Evolutionary conservation across 116 monocot genomes (phyloP), one percentile per base, ranked within the genome.

Genomic region (Iris pallida): DNA sequence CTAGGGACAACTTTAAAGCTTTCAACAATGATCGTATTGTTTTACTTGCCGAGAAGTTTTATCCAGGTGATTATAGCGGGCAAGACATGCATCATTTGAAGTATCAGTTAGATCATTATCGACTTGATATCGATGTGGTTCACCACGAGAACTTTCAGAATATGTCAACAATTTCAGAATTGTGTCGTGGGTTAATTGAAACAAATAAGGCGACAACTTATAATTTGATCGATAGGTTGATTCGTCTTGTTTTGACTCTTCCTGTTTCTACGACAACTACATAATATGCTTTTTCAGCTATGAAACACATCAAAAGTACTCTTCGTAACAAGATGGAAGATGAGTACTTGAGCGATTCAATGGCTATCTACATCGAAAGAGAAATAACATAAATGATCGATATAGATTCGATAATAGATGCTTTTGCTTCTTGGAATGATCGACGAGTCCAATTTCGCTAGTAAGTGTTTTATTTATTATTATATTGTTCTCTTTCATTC

Each of bases 171-270:
- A 65, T 65, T 49, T 20, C 19, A 30, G 42, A 47, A 12, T 44
- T 65, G 18, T 65, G 49, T 42, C 16, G 18, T 16, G 7, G 17
- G 8, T 47, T 65, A 9, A 5, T 47, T 6, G 8, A 65, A 49
- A 65, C 17, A 5, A 64, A 45, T 14, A 65, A 47, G 20, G 4
- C 43, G 9, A 4, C 1, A 6, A 65, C 16, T 7, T 47, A 49
- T 7, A 8, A 7, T 16, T 6, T 47, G 5, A 47, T 65, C 48
- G 16, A 65, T 51, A n/a, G 20, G 18, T 20, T 65, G 9, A 49
- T 65, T 20, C 2, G 18, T 7, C 19, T 65, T 47, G 65, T 65
- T 4, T 8, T 65, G 15, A 65, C 48, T 18, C 65, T 65, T 65
- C 47, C 4, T 17, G 65, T 65, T 49, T 65, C 65, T 5, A 65